phyloP scores from a whole-genome alignment of 129 eudicot species.

The Ambrosia artemisiifolia region DNA sequence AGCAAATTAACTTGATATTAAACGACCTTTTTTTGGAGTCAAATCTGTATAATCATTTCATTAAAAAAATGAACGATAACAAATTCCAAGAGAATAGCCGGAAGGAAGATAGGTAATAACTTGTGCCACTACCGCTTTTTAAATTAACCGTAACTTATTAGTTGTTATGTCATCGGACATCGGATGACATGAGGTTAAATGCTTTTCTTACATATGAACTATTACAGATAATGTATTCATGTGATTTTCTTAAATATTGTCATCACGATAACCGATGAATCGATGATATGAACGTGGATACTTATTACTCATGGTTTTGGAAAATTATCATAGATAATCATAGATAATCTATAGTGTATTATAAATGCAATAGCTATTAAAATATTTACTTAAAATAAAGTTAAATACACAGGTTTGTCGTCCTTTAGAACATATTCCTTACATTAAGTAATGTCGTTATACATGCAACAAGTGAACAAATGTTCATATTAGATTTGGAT shows the following conservation, averaged over 20 bases:
- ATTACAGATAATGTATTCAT: not conserved
- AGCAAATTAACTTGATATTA: too few species aligned
- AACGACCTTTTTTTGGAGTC: too few species aligned
- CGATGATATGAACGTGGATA: not conserved
- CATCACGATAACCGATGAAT: not conserved
- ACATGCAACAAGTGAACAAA: conserved; percentile 14
- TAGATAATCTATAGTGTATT: not conserved
- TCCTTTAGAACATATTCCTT: conserved; percentile 15
- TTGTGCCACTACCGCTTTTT: too few species aligned
- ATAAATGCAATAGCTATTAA: not conserved
- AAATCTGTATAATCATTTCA: too few species aligned
- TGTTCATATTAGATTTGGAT: conserved; percentile 21
- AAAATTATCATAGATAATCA: too few species aligned
- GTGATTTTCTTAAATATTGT: not conserved
- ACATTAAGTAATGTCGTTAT: conserved; percentile 10
- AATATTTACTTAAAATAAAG: not conserved
- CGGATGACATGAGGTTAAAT: too few species aligned
- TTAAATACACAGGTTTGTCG: conserved; percentile 1
- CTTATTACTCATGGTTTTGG: not conserved
- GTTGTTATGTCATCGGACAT: too few species aligned
- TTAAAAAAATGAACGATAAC: too few species aligned
- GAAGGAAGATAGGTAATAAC: too few species aligned
- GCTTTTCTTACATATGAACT: not conserved
- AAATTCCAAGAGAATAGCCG: too few species aligned
- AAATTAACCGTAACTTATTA: too few species aligned